phyloP scores from a whole-genome alignment of 2,329 filamentous ascomycete genomes.

The Ceratocystis albifundus region DNA sequence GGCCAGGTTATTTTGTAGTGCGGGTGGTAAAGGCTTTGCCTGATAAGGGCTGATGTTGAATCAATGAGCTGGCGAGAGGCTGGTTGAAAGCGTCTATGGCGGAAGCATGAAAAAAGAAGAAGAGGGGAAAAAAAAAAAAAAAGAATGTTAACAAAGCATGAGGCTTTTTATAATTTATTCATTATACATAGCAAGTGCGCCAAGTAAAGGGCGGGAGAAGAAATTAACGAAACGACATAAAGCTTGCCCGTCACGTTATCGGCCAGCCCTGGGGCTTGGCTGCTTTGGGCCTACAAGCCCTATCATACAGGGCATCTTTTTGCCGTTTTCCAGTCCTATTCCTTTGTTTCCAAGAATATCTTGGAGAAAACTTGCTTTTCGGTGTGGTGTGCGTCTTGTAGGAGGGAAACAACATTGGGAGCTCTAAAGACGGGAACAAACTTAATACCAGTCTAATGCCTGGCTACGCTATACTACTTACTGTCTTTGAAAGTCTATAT shows the following conservation, averaged over 20 bases:
- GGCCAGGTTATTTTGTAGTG: not conserved
- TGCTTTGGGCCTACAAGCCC: not conserved
- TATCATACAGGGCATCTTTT: too few relatives aligned
- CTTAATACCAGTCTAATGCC: too few relatives aligned
- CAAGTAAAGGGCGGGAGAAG: not conserved
- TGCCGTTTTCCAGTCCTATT: too few relatives aligned
- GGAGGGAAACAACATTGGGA: too few relatives aligned
- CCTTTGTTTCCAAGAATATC: too few relatives aligned
- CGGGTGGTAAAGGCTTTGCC: not conserved
- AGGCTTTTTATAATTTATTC: not conserved
- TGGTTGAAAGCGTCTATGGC: not conserved
- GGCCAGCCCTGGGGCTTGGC: not conserved
- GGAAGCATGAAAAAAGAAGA: not conserved
- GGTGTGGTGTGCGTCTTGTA: too few relatives aligned
- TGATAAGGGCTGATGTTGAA: slow-evolving; percentile 2
- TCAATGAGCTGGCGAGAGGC: not conserved
- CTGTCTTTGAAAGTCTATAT: too few relatives aligned
- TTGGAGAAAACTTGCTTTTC: too few relatives aligned
- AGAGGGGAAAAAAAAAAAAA: not conserved
- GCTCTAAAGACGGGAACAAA: too few relatives aligned
- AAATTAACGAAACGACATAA: not conserved
- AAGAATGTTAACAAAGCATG: not conserved
- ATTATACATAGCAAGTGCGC: not conserved
- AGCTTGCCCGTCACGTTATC: not conserved
- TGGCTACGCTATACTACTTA: too few relatives aligned